phyloP scores from a whole-genome alignment of 2,329 filamentous ascomycete genomes.

The Aureobasidium sp. region DNA sequence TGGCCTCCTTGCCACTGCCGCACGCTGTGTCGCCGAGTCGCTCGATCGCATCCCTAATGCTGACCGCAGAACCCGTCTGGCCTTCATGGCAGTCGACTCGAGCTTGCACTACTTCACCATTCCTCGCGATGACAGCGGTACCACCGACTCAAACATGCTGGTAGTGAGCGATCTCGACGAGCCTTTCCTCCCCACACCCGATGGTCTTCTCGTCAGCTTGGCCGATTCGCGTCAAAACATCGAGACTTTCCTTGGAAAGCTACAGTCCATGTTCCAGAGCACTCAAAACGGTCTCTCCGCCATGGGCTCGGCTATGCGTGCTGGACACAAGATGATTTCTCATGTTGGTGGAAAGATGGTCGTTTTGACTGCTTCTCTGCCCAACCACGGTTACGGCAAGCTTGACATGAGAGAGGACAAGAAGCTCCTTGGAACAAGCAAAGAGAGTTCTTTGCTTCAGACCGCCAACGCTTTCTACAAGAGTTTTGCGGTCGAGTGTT shows the following conservation, averaged over 20 bases:
- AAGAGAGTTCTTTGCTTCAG: slow-evolving; percentile 79
- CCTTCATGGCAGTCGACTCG: slow-evolving; percentile 92
- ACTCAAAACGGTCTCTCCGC: slow-evolving; percentile 84
- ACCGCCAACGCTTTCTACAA: slow-evolving; percentile 97
- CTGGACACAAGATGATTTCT: slow-evolving; percentile 92
- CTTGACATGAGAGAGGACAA: slow-evolving; percentile 94
- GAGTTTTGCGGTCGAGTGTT: slow-evolving; percentile 97
- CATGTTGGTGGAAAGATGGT: slow-evolving; percentile 91
- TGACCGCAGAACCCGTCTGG: slow-evolving; percentile 81
- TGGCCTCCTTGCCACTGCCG: slow-evolving; percentile 83
- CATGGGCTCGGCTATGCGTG: slow-evolving; percentile 86
- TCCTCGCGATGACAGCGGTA: slow-evolving; percentile 78
- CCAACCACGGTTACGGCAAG: slow-evolving; percentile 82
- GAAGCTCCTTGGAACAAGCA: slow-evolving; percentile 86
- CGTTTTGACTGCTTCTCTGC: slow-evolving; percentile 80
- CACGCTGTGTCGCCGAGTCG: slow-evolving; percentile 88
- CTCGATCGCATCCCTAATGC: slow-evolving; percentile 97
- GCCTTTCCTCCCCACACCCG: slow-evolving; percentile 89
- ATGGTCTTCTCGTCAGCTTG: slow-evolving; percentile 81
- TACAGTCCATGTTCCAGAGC: slow-evolving; percentile 95
- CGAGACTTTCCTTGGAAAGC: slow-evolving; percentile 79
- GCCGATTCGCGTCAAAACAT: slow-evolving; percentile 85
- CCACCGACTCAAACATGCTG: slow-evolving; percentile 78
- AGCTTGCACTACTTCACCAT: slow-evolving; percentile 95
- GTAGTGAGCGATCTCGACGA: slow-evolving; percentile 94